Conservation (phyloP, 176 grass and related monocot species). For the Musa itinerans region DNA sequence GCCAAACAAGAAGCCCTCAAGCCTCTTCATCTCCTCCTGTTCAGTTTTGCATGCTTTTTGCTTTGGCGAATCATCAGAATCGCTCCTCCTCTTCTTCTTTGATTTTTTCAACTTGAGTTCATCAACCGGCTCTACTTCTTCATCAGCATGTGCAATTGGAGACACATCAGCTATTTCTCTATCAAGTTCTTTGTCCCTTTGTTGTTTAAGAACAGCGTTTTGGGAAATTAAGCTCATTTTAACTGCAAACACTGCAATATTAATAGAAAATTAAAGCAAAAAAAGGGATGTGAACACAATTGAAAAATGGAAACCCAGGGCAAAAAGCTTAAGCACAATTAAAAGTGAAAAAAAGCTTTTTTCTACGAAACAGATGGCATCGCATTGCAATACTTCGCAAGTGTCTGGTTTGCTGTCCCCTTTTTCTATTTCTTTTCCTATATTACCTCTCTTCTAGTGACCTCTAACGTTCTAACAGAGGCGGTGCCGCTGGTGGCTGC, state of each 20-base stretch:
- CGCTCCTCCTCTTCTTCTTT: slow-evolving; percentile 31
- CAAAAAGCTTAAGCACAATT: too few species aligned
- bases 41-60: slow-evolving; percentile 16
- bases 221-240: slow-evolving; percentile 81
- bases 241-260: not conserved
- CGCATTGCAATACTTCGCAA: too few species aligned
- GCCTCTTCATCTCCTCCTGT: slow-evolving; percentile 45
- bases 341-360: too few species aligned
- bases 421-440: too few species aligned
- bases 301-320: too few species aligned
- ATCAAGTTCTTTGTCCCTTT: slow-evolving; percentile 15
- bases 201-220: slow-evolving; percentile 26
- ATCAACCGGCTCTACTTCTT: slow-evolving; percentile 17
- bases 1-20: slow-evolving; percentile 52
- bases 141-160: too few species aligned
- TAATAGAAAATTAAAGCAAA: not conserved
- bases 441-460: too few species aligned
- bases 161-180: slow-evolving; percentile 9
- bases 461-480: too few species aligned
- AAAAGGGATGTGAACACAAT: not conserved
- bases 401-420: too few species aligned
- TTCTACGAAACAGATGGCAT: too few species aligned
- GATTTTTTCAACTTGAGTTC: slow-evolving; percentile 14
- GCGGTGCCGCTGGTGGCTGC: too few species aligned
- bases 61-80: slow-evolving; percentile 6